Evolutionary conservation across 345 rosid genomes (phyloP).

Genomic region (Boechera retrofracta): DNA sequence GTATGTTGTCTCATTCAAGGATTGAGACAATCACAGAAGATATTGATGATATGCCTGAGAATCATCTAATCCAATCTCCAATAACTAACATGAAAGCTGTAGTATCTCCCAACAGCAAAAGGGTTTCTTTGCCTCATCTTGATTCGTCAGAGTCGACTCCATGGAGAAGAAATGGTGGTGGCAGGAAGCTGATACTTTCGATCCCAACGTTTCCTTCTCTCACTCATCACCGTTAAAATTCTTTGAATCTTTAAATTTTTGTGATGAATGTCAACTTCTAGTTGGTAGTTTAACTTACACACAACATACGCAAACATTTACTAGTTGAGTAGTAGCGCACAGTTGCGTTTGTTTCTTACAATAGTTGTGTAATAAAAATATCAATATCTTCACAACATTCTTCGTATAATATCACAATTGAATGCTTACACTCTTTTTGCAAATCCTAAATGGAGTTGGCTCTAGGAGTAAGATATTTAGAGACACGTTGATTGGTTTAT

Average conservation of each 20-base stretch:
- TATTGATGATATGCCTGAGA: conserved; percentile 50
- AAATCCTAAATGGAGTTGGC: no score
- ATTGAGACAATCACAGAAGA: conserved; percentile 55
- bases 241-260: conserved; percentile 22
- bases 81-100: conserved; percentile 42
- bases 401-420: no score
- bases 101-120: conserved; percentile 83
- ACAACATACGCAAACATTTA: conserved; percentile 10
- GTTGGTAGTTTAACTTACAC: conserved; percentile 28
- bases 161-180: conserved; percentile 58
- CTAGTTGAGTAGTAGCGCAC: not conserved
- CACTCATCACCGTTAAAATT: conserved; percentile 51
- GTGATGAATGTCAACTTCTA: conserved; percentile 32
- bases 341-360: not conserved
- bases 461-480: no score
- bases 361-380: not conserved
- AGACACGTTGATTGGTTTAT: no score
- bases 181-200: conserved; percentile 73
- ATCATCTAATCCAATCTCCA: conserved; percentile 51
- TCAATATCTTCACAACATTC: not conserved
- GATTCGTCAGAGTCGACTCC: conserved; percentile 60
- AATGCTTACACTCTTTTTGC: no score
- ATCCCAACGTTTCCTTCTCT: conserved; percentile 90
- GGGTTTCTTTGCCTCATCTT: conserved; percentile 72
- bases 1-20: conserved; percentile 26